Evolutionary conservation across 352 stramenopile genomes (phyloP).

Genomic region (Globisporangium sylvaticum): DNA sequence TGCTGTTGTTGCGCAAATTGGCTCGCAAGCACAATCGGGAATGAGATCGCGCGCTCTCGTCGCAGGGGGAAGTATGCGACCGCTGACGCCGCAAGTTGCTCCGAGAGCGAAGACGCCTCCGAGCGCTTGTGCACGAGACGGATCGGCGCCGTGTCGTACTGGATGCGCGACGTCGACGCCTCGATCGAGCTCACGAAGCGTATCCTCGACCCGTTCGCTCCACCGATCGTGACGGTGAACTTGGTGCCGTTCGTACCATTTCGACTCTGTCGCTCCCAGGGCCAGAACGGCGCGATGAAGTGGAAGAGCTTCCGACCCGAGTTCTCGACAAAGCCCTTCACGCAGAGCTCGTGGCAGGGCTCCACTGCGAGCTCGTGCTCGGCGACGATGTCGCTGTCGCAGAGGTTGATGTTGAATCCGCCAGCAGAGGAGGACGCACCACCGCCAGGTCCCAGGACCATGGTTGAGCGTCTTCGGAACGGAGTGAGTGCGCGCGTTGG

Average conservation of each 20-base stretch:
- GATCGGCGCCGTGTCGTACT: conserved; percentile 15
- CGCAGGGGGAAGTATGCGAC: conserved; percentile 5
- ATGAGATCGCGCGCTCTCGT: conserved; percentile 27
- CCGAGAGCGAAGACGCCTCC: conserved; percentile 14
- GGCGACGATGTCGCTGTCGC: conserved; percentile 25
- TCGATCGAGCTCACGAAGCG: conserved; percentile 46
- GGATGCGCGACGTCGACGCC: neutral
- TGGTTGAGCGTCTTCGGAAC: conserved; percentile 12
- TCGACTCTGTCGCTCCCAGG: conserved; percentile 24
- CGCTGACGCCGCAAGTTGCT: conserved; percentile 1
- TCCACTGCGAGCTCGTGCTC: conserved; percentile 58
- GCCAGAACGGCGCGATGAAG: conserved; percentile 60
- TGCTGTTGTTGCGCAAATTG: conserved; percentile 10
- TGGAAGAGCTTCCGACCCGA: conserved; percentile 48
- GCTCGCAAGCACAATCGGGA: conserved; percentile 18
- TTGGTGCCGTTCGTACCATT: neutral
- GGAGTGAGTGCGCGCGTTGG: conserved; percentile 4
- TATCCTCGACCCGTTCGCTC: conserved; percentile 32
- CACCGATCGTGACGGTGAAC: conserved; percentile 34
- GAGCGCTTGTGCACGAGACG: conserved; percentile 14
- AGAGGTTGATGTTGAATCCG: conserved; percentile 17
- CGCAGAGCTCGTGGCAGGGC: conserved; percentile 74
- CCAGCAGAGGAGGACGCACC: neutral
- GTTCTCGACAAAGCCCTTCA: conserved; percentile 69
- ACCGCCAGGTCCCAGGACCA: neutral